Conservation (phyloP, 2,329 filamentous ascomycete species). For the Colletotrichum chlorophyti region DNA sequence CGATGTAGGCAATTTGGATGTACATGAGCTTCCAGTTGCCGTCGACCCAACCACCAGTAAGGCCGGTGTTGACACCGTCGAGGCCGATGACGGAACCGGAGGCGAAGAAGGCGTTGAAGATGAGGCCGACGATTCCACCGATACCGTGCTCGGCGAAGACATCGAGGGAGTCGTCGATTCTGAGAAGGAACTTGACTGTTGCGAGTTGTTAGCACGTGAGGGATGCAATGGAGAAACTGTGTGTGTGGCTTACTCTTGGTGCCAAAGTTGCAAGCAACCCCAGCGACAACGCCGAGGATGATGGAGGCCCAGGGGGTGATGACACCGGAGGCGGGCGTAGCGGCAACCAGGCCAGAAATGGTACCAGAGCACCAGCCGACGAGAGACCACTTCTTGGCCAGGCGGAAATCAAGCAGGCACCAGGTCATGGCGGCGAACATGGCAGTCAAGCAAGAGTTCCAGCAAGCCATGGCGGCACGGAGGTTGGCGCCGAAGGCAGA, state of each 20-base stretch:
- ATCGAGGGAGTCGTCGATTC: slow-evolving; percentile 75
- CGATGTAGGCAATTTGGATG: slow-evolving; percentile 80
- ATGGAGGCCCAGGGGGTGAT: slow-evolving; percentile 73
- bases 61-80: slow-evolving; percentile 76
- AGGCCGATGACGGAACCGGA: slow-evolving; percentile 75
- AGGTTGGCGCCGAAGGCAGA: slow-evolving; percentile 94
- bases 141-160: slow-evolving; percentile 76
- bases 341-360: slow-evolving; percentile 74
- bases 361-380: slow-evolving; percentile 77
- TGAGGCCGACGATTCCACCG: slow-evolving; percentile 71
- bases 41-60: slow-evolving; percentile 75
- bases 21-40: slow-evolving; percentile 78
- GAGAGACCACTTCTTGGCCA: slow-evolving; percentile 91
- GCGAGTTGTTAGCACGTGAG: not conserved
- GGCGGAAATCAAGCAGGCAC: slow-evolving; percentile 94
- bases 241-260: slow-evolving; percentile 63
- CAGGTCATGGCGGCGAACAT: slow-evolving; percentile 92
- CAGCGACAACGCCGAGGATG: slow-evolving; percentile 70
- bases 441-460: slow-evolving; percentile 94
- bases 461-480: slow-evolving; percentile 94
- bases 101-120: slow-evolving; percentile 78
- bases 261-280: slow-evolving; percentile 71
- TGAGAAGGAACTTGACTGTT: slow-evolving; percentile 64
- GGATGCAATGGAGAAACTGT: not conserved
- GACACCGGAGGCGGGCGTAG: slow-evolving; percentile 73